These are phyloP conservation scores for Zygosaccharomyces sapae DNA, from an alignment of 1,139 yeast genomes.

Conservation along the genomic window DNA sequence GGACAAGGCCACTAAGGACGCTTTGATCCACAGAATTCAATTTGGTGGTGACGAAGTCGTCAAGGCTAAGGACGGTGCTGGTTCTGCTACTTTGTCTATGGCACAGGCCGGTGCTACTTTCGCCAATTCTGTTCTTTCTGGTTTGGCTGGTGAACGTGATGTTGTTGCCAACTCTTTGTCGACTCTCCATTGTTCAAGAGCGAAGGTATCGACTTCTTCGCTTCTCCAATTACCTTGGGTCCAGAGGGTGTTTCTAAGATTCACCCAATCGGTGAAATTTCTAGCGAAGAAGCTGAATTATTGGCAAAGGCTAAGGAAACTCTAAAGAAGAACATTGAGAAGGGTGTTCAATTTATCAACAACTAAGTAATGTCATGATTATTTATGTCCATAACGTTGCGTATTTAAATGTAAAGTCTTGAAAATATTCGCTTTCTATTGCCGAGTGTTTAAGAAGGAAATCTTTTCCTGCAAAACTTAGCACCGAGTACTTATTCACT, in stretches of 20 bases:
- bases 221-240: constrained; percentile 86
- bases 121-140: constrained; percentile 81
- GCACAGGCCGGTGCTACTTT: constrained; percentile 97
- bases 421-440: not conserved
- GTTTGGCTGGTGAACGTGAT: constrained; percentile 63
- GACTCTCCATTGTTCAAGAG: constrained; percentile 79
- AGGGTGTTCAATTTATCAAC: constrained; percentile 62
- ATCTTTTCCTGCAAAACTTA: too few species aligned
- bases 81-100: constrained; percentile 98
- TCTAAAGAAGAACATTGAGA: constrained; percentile 66
- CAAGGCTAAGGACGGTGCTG: constrained; percentile 97
- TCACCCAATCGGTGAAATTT: constrained; percentile 56
- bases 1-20: constrained; percentile 56
- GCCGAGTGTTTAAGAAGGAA: too few species aligned
- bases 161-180: constrained; percentile 73
- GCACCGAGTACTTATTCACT: too few species aligned
- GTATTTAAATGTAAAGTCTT: not conserved
- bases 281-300: constrained; percentile 66
- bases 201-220: constrained; percentile 87
- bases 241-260: constrained; percentile 82
- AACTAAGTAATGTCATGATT: constrained; percentile 10
- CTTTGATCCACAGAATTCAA: constrained; percentile 87
- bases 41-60: constrained; percentile 99
- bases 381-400: constrained; percentile 1
- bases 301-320: constrained; percentile 79